Conservation (phyloP, 257 asterid genomes). For the Fraxinus anomala region DNA sequence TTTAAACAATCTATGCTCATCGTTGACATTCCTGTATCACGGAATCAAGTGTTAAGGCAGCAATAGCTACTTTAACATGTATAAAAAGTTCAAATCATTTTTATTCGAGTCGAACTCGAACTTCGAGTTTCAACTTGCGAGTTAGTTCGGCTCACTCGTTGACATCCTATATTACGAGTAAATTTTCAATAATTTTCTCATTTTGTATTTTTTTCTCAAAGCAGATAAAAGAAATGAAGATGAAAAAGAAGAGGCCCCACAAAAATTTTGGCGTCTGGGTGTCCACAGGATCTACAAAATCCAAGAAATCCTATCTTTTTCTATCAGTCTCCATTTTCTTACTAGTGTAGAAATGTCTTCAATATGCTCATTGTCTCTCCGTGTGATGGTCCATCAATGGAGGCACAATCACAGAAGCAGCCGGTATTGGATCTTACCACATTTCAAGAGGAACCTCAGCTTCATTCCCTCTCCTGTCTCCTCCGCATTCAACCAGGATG, state of each 20-base stretch:
- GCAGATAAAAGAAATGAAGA: too few relatives aligned
- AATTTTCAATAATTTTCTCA: too few relatives aligned
- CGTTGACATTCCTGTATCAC: too few relatives aligned
- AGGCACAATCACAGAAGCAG: slow-evolving; percentile 41
- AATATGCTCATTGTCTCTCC: slow-evolving; percentile 51
- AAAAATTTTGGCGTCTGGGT: not conserved
- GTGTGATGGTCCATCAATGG: slow-evolving; percentile 47
- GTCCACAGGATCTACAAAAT: not conserved
- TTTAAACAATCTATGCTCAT: too few relatives aligned
- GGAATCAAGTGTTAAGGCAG: too few relatives aligned
- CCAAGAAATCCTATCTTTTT: not conserved
- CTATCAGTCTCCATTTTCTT: slow-evolving; percentile 4
- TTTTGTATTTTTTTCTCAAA: too few relatives aligned
- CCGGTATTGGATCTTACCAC: slow-evolving; percentile 48
- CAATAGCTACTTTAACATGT: too few relatives aligned
- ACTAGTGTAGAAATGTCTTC: slow-evolving; percentile 42
- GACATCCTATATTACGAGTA: too few relatives aligned
- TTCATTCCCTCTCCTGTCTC: slow-evolving; percentile 40
- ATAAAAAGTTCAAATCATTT: too few relatives aligned
- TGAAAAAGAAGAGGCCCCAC: not conserved
- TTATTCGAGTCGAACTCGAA: too few relatives aligned
- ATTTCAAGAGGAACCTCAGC: slow-evolving; percentile 42
- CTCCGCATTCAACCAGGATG: slow-evolving; percentile 53
- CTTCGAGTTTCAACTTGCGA: too few relatives aligned
- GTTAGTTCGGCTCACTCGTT: too few relatives aligned